These are phyloP conservation scores for Alloteropsis semialata DNA, from an alignment of 176 grass and related monocot species.

Conservation along the genomic window DNA sequence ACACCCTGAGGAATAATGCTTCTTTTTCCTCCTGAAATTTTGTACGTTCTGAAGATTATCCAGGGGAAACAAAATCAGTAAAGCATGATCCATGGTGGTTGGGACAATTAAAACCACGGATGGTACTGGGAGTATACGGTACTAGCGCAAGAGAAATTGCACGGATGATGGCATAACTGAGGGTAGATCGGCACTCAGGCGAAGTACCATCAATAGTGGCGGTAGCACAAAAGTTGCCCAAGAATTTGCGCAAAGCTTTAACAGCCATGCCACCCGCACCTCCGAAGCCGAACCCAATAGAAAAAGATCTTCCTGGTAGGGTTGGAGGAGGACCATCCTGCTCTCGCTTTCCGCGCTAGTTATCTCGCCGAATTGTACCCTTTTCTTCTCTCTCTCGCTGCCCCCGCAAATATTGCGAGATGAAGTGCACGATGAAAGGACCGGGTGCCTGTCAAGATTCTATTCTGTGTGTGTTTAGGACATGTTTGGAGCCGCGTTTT, in stretches of 20 bases:
- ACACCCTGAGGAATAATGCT: not conserved
- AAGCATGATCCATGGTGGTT: slow-evolving; percentile 12
- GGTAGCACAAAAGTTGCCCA: not conserved
- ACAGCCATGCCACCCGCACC: not conserved
- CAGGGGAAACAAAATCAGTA: not conserved
- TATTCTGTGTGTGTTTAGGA: not conserved
- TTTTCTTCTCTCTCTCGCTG: not conserved
- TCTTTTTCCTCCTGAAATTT: not conserved
- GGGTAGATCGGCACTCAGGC: not conserved
- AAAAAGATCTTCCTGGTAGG: slow-evolving; percentile 28
- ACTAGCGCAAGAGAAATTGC: not conserved
- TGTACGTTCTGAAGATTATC: not conserved
- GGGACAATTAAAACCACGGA: not conserved
- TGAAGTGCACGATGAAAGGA: not conserved
- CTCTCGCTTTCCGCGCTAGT: slow-evolving; percentile 4
- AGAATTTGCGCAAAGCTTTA: not conserved
- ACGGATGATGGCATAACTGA: slow-evolving; percentile 8
- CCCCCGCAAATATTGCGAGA: not conserved
- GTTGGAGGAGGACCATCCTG: not conserved
- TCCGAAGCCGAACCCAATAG: not conserved
- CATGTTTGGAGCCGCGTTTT: not conserved
- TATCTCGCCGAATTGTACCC: not conserved
- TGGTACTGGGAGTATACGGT: not conserved
- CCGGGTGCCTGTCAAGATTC: not conserved
- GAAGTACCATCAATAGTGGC: not conserved